Evolutionary conservation across 495 filamentous ascomycete genomes (phyloP), one percentile per base, ranked within the genome.

Genomic region (Penicillium diatomitis): DNA sequence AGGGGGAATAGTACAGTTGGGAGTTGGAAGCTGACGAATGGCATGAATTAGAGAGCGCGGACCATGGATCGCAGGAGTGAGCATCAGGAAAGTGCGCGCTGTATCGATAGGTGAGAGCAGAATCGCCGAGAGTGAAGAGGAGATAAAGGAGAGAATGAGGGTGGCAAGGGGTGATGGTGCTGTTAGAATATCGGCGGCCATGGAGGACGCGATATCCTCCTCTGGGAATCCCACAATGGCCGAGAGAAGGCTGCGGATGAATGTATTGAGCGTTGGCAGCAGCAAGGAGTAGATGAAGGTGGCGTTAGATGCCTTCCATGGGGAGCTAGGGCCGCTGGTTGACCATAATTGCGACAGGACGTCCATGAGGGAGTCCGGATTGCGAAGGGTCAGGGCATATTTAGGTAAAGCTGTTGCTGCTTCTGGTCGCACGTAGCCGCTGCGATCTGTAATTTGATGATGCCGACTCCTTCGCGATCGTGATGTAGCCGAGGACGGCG

Each of bases 251-350:
- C 85, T 86, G 43, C 88, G 81, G 8, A 88, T 85, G 78, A 90
- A 96, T 50, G 82, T 85, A 61, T 92, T 89, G 3, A 92, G 64
- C 3, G 90, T 83, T n/a, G 85, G 86, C 31, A 87, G 76, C n/a
- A 95, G 78, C 31, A 92, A 73, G 2, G 81, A 83, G 68, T 95
- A 89, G 44, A 96, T 75, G 53, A 95, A 95, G 0, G 88, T 90
- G n/a, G 85, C 75, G 58, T 95, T 95, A 32, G 87, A 83, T 29
- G 84, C 88, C 70, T 96, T 96, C 90, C 90, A 98, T 0, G 95
- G 82, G 5, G 92, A 94, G 75, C 86, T 89, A 6, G 84, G 84
- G 6, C 87, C 87, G 62, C 94, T 92, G 53, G 84, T 88, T n/a
- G 77, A 70, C 90, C 90, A 97, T 8, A 96, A 69, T 62, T 89